Evolutionary conservation across 2,329 filamentous ascomycete genomes (phyloP), one percentile per base, ranked within the genome.

Genomic region (Cyphellophora europaea): DNA sequence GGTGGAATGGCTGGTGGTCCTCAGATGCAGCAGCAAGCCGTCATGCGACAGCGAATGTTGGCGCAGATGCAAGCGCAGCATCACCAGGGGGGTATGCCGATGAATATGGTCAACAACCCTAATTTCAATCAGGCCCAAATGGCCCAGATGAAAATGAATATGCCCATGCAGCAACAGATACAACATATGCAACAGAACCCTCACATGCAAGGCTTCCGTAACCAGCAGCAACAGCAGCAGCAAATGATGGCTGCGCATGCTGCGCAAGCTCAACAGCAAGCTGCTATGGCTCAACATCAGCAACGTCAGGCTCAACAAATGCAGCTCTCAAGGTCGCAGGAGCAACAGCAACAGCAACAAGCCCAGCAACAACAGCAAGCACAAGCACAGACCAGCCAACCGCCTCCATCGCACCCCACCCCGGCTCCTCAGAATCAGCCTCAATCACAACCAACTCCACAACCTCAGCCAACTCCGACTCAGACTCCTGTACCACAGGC

Each of bases 201-300:
- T 23, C 60, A 60, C 39, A 58, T 58, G 39, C 56, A 63, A 29
- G 61, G 59, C 10, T 59, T 59, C 33, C 62, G 53, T 36, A 42
- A 69, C 31, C 65, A 63, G 30, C 57, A 63, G 32, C 61, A 65
- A 39, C 59, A 60, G 30, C 61, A 62, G 35, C 55, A 59, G 32
- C 50, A 46, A 11, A 54, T 28, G 33, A 23, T 39, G 32, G 31
- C 40, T 56, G 38, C 38, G 6, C 42, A 41, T 27, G 44, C 47
- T 28, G 42, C 53, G 47, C 47, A 55, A 59, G 36, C 56, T 53
- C 17, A 64, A 25, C 53, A 52, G 4, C 33, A 36, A 17, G 33
- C 33, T 19, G 35, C 34, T 5, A 11, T 16, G 15, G 44, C 40
- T 15, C 33, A 51, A 11, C 55, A 60, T n/a, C 61, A 61, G 27